These are phyloP conservation scores for Ottelia alismoides DNA, from an alignment of 106 monocot genomes.

Conservation along the genomic window DNA sequence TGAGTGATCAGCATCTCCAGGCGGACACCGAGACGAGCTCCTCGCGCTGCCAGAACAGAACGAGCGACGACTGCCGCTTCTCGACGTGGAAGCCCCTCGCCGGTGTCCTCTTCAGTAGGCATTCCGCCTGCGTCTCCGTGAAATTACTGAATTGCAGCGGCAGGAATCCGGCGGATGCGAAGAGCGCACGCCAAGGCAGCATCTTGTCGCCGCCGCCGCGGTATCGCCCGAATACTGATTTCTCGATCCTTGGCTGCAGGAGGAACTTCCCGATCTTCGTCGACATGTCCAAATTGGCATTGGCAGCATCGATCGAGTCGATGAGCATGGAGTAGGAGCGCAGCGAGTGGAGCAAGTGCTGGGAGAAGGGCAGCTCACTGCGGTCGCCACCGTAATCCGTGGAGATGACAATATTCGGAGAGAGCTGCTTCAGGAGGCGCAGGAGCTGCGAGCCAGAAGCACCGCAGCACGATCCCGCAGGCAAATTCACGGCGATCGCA, in stretches of 20 bases:
- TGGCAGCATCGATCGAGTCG: slow-evolving; percentile 69
- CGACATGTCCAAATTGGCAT: slow-evolving; percentile 29
- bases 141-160: slow-evolving; percentile 80
- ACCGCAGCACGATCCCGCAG: slow-evolving; percentile 19
- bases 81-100: slow-evolving; percentile 79
- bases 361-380: slow-evolving; percentile 53
- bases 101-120: slow-evolving; percentile 64
- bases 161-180: slow-evolving; percentile 42
- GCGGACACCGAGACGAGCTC: slow-evolving; percentile 74
- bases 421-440: slow-evolving; percentile 57
- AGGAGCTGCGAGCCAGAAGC: slow-evolving; percentile 23
- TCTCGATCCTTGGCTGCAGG: slow-evolving; percentile 62
- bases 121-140: slow-evolving; percentile 79
- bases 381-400: slow-evolving; percentile 49
- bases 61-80: slow-evolving; percentile 45
- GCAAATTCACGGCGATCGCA: slow-evolving; percentile 64
- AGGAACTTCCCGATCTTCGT: slow-evolving; percentile 60
- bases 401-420: slow-evolving; percentile 63
- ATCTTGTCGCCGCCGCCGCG: slow-evolving; percentile 23
- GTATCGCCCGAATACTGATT: slow-evolving; percentile 27
- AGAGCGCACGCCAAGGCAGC: slow-evolving; percentile 36
- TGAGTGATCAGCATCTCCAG: slow-evolving; percentile 80
- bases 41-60: slow-evolving; percentile 65
- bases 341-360: slow-evolving; percentile 49
- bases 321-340: slow-evolving; percentile 45